phyloP scores from a whole-genome alignment of 2,329 filamentous ascomycete genomes.

The Colletotrichum graminicola region DNA sequence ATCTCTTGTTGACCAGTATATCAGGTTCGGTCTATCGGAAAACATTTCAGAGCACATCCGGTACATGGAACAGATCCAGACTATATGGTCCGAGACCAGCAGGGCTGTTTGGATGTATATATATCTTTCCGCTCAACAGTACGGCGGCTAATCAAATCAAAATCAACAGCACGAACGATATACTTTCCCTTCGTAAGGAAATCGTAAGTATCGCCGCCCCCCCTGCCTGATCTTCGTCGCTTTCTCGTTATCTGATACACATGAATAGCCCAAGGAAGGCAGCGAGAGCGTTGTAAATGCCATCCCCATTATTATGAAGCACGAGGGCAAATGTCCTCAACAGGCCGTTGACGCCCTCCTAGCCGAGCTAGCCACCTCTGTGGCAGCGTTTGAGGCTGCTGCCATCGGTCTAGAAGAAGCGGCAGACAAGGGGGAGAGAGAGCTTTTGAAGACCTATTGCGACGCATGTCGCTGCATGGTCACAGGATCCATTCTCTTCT shows the following conservation, averaged over 20 bases:
- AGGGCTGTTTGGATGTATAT: slow-evolving; percentile 45
- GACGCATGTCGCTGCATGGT: slow-evolving; percentile 50
- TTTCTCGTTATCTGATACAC: neutral
- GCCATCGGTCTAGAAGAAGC: slow-evolving; percentile 40
- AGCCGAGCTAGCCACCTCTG: slow-evolving; percentile 43
- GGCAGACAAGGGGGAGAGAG: neutral
- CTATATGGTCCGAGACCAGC: slow-evolving; percentile 46
- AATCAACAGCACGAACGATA: slow-evolving; percentile 46
- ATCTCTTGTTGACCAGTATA: neutral
- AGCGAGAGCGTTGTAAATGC: slow-evolving; percentile 48
- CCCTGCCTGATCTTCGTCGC: neutral
- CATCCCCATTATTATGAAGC: slow-evolving; percentile 46
- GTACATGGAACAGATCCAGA: slow-evolving; percentile 24
- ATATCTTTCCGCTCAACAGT: neutral
- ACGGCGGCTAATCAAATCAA: neutral
- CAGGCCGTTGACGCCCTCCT: slow-evolving; percentile 42
- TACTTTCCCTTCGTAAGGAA: slow-evolving; percentile 52
- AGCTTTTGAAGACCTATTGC: slow-evolving; percentile 45
- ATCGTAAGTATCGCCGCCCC: slow-evolving; percentile 39
- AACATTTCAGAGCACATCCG: slow-evolving; percentile 27
- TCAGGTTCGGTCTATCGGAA: slow-evolving; percentile 25
- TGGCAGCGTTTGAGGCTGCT: slow-evolving; percentile 46
- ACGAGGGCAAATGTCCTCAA: slow-evolving; percentile 41
- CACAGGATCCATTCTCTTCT: slow-evolving; percentile 51
- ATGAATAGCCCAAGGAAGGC: slow-evolving; percentile 16